These are phyloP conservation scores for Annulohypoxylon truncatum DNA, from an alignment of 2,329 filamentous ascomycete genomes.

Conservation along the genomic window DNA sequence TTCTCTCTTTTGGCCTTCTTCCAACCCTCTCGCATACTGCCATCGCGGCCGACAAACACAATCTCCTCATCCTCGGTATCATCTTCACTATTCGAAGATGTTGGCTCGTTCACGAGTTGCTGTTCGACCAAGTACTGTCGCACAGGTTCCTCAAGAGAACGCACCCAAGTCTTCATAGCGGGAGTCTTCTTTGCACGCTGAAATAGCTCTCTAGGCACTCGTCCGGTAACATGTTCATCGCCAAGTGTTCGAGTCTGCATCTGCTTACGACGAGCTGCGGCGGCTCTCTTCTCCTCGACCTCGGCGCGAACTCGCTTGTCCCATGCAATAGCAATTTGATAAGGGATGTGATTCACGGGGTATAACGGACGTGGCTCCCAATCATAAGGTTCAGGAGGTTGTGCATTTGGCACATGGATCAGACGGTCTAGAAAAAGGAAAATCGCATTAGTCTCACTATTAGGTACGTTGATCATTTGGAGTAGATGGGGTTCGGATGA, in stretches of 20 bases:
- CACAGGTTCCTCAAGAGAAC: constrained; percentile 86
- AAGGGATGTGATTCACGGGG: constrained; percentile 81
- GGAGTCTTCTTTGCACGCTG: constrained; percentile 82
- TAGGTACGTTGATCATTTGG: neutral
- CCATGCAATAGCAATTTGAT: constrained; percentile 76
- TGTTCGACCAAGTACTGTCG: constrained; percentile 76
- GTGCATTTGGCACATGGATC: constrained; percentile 84
- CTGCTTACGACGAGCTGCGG: constrained; percentile 57
- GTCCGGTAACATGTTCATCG: constrained; percentile 60
- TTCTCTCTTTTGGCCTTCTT: constrained; percentile 61
- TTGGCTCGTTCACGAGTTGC: constrained; percentile 56
- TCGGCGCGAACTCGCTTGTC: constrained; percentile 58
- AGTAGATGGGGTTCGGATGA: neutral
- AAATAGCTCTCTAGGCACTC: constrained; percentile 83
- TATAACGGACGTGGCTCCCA: constrained; percentile 87
- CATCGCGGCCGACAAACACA: constrained; percentile 83
- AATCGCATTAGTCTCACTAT: constrained; percentile 20
- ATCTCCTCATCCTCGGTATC: constrained; percentile 83
- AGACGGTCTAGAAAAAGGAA: constrained; percentile 76
- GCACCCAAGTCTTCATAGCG: constrained; percentile 82
- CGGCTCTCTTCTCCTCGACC: constrained; percentile 60
- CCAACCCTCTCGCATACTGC: constrained; percentile 69
- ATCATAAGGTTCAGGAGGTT: constrained; percentile 84
- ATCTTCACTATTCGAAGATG: constrained; percentile 54
- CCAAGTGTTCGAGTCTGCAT: constrained; percentile 55